A percentile compares a stretch with the other conserved stretches of the same genome.
These are phyloP conservation scores for Flammula alnicola DNA, from an alignment of 1,284 basidiomycete species.

Conservation along the genomic window DNA sequence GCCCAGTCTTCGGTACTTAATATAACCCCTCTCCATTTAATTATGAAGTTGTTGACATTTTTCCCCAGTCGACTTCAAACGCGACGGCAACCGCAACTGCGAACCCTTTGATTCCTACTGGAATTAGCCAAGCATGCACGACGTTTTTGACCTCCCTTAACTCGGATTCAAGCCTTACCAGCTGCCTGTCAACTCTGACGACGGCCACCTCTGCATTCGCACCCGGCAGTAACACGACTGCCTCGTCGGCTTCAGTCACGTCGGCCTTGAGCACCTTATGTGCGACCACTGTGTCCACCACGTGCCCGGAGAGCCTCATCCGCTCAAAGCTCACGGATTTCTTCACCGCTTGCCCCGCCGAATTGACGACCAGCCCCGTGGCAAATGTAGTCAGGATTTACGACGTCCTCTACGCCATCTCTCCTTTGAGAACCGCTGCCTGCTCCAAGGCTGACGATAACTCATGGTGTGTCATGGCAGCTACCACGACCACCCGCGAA, in stretches of 20 bases:
- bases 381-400: constrained; percentile 64
- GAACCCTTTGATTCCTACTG: constrained; percentile 64
- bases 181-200: constrained; percentile 72
- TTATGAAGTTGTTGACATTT: constrained; percentile 13
- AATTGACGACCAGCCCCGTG: constrained; percentile 62
- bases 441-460: constrained; percentile 78
- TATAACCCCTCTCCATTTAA: not conserved
- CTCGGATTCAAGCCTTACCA: constrained; percentile 55
- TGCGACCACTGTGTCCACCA: constrained; percentile 37
- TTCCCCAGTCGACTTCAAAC: constrained; percentile 19
- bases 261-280: constrained; percentile 67
- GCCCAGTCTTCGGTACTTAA: constrained; percentile 45
- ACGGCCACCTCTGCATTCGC: constrained; percentile 64
- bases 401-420: constrained; percentile 77
- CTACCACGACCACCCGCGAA: constrained; percentile 22
- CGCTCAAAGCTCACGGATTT: constrained; percentile 69
- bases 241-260: constrained; percentile 51
- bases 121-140: constrained; percentile 62
- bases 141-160: constrained; percentile 69
- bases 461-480: constrained; percentile 64
- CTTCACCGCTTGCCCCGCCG: constrained; percentile 67
- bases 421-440: constrained; percentile 67
- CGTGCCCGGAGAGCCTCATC: constrained; percentile 66
- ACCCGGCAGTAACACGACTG: constrained; percentile 48
- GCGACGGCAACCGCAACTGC: constrained; percentile 29